Evolutionary conservation across 441 rosid species (phyloP), one percentile per base, ranked within the genome.

Genomic region (Pelargonium fulgidum): DNA sequence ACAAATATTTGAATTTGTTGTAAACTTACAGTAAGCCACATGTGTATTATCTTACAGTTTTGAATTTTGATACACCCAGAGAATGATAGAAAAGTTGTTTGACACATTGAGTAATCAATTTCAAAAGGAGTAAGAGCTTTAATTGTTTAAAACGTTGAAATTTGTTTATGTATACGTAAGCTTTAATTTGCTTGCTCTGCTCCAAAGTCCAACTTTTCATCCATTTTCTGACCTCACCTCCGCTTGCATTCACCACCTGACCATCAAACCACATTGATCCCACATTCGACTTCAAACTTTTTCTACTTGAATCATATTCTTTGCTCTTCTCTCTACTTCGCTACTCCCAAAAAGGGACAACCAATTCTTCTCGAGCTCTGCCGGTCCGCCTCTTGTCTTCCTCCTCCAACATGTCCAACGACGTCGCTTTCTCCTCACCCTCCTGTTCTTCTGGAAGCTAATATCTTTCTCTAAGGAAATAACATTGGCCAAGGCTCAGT

Each of bases 401-500:
- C 39, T 52, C 83, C 41, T 10, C 82, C 74, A 82, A 77, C 4
- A 44, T 76, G 9, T 65, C 76, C 3, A 48, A 42, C 77, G 83
- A 78, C 64, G 67, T 65, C 61, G 73, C 77, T 67, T 0, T 73
- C 68, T 11, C 75, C 10, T 11, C 66, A 0, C 29, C 68, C 1
- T 54, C 81, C 13, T 42, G 74, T 85, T 13, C 85, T 81, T 12
- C 33, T 87, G 24, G n/a, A n/a, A n/a, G n/a, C 62, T 87, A 48
- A 66, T 88, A 68, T 73, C 81, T 10, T 62, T 89, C 62, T 81
- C 84, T 52, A 85, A 77, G 66, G 87, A 80, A 14, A 73, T 73
- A 1, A 13, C 54, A 70, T 72, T 80, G 50, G 85, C 77, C 1
- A 81, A 81, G 29, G 69, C 83, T 24, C 47, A 78, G 54, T 72